Conservation (phyloP, 257 asterid genomes). For the Cynanchum wilfordii region DNA sequence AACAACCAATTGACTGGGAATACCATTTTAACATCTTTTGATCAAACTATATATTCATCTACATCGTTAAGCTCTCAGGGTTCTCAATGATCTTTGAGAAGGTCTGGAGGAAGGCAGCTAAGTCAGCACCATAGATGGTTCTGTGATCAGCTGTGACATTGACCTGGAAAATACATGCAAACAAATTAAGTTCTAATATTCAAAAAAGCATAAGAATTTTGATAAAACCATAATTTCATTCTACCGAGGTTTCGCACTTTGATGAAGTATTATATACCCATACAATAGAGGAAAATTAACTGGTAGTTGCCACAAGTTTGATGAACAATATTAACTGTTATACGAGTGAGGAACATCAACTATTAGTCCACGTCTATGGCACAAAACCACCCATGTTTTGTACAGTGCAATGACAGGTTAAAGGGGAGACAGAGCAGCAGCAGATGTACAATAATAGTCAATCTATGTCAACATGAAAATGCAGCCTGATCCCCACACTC, state of each 20-base stretch:
- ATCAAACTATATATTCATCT: slow-evolving; percentile 26
- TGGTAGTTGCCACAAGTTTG: not conserved
- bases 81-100: slow-evolving; percentile 63
- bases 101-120: slow-evolving; percentile 78
- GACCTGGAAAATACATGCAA: slow-evolving; percentile 41
- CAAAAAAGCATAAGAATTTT: not conserved
- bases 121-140: slow-evolving; percentile 75
- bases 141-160: slow-evolving; percentile 84
- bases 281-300: not conserved
- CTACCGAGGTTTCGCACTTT: not conserved
- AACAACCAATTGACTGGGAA: not conserved
- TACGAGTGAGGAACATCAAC: too few species aligned
- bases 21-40: not conserved
- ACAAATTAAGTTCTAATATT: slow-evolving; percentile 4
- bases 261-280: not conserved
- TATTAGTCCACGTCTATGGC: too few species aligned
- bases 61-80: slow-evolving; percentile 76
- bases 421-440: too few species aligned
- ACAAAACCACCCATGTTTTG: too few species aligned
- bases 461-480: too few species aligned
- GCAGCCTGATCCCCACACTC: not conserved
- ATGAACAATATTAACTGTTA: too few species aligned
- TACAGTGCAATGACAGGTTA: too few species aligned
- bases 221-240: not conserved
- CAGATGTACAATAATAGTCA: too few species aligned